These are phyloP conservation scores for Adansonia madagascariensis DNA, from an alignment of 441 rosid genomes.

Conservation along the genomic window DNA sequence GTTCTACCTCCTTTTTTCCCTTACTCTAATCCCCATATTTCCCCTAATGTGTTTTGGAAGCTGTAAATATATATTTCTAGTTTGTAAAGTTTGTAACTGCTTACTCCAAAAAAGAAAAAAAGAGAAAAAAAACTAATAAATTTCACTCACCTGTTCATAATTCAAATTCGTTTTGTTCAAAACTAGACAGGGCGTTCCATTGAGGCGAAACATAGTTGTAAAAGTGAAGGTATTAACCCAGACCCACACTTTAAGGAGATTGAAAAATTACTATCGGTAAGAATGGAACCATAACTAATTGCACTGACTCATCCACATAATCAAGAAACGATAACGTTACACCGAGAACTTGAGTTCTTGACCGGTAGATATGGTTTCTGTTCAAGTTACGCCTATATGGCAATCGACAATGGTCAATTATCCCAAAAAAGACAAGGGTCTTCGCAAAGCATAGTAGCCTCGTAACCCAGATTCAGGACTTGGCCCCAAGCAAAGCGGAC, in stretches of 20 bases:
- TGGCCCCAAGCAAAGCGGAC: not conserved
- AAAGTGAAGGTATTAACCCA: no score
- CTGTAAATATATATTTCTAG: conserved; percentile 38
- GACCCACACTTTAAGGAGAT: no score
- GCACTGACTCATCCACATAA: conserved; percentile 85
- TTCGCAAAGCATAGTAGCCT: not conserved
- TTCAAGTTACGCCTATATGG: no score
- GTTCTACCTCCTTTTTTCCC: not conserved
- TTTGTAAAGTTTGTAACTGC: conserved; percentile 25
- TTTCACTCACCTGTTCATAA: not conserved
- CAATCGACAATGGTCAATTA: no score
- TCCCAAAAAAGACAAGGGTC: no score
- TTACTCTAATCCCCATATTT: not conserved
- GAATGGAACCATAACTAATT: conserved; percentile 32
- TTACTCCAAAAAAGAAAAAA: not conserved
- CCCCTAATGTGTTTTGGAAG: not conserved
- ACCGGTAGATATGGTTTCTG: conserved; percentile 58
- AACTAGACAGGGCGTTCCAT: not conserved
- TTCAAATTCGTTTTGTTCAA: not conserved
- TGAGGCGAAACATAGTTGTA: no score
- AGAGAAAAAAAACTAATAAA: not conserved
- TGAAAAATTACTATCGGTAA: no score
- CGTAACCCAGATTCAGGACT: not conserved
- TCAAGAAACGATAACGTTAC: conserved; percentile 87
- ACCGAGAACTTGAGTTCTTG: conserved; percentile 79